A percentile compares a stretch with the other conserved stretches of the same genome.
Evolutionary conservation across 2,329 filamentous ascomycete genomes (phyloP).

Genomic region (Xylariales sp.): DNA sequence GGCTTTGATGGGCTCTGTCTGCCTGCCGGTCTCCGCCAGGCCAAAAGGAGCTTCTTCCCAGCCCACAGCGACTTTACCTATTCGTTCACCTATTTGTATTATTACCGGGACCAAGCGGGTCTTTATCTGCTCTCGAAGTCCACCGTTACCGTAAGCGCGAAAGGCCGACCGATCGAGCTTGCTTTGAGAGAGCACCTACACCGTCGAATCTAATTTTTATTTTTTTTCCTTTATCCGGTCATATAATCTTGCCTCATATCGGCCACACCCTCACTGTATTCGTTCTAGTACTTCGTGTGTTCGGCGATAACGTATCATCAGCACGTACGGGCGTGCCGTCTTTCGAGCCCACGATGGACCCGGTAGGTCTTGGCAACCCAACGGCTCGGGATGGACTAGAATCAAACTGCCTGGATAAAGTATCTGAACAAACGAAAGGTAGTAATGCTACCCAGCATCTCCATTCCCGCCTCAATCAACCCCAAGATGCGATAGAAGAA

Average conservation of each 20-base stretch:
- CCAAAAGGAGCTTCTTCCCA: neutral
- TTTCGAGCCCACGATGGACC: conserved; percentile 24
- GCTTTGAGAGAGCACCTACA: conserved; percentile 3
- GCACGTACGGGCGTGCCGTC: neutral
- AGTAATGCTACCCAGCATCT: neutral
- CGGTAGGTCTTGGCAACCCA: conserved; percentile 16
- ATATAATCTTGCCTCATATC: neutral
- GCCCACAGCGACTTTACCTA: conserved; percentile 1
- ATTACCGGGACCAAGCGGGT: conserved; percentile 29
- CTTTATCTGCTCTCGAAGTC: conserved; percentile 9
- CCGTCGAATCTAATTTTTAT: neutral
- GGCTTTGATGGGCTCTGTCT: conserved; percentile 1
- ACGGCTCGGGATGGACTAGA: neutral
- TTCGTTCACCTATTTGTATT: conserved; percentile 11
- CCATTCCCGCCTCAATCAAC: neutral
- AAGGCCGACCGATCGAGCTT: conserved; percentile 3
- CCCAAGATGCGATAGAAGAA: neutral
- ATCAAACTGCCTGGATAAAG: neutral
- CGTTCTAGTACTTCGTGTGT: neutral
- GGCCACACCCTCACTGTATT: neutral
- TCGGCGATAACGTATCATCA: neutral
- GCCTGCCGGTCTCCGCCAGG: neutral
- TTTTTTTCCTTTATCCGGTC: neutral
- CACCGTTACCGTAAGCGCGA: conserved; percentile 18
- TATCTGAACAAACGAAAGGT: neutral